phyloP scores from a whole-genome alignment of 2,329 filamentous ascomycete genomes.

The Fusarium nisikadoi region DNA sequence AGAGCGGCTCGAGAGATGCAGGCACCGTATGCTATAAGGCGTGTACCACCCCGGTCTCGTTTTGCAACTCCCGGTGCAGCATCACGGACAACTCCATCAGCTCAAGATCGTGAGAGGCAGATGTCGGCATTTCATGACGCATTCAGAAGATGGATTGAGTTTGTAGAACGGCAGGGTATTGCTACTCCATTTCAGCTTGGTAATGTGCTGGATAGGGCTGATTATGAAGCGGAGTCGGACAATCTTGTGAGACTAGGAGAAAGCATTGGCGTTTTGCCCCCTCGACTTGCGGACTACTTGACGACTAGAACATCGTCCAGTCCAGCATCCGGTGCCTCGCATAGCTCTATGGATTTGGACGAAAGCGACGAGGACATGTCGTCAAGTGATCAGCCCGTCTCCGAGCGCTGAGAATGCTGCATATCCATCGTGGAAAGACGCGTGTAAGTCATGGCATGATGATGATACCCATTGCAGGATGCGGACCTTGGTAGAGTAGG shows the following conservation, averaged over 20 bases:
- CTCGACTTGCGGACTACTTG: neutral
- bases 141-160: neutral
- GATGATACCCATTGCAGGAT: neutral
- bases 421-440: constrained; percentile 1
- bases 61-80: neutral
- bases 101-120: neutral
- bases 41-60: too few species aligned
- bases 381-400: neutral
- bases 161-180: neutral
- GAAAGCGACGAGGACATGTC: neutral
- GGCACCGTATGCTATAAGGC: too few species aligned
- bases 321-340: neutral
- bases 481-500: neutral
- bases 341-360: neutral
- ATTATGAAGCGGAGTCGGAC: too few species aligned
- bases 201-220: too few species aligned
- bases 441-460: constrained; percentile 13
- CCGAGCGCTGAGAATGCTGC: neutral
- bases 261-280: neutral
- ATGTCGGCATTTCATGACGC: neutral
- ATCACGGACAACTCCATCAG: neutral
- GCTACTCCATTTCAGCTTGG: neutral
- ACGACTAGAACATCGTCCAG: neutral
- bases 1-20: neutral
- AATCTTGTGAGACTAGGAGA: too few species aligned